Conservation (phyloP, 352 stramenopile genomes). For the Saprolegnia diclina region DNA sequence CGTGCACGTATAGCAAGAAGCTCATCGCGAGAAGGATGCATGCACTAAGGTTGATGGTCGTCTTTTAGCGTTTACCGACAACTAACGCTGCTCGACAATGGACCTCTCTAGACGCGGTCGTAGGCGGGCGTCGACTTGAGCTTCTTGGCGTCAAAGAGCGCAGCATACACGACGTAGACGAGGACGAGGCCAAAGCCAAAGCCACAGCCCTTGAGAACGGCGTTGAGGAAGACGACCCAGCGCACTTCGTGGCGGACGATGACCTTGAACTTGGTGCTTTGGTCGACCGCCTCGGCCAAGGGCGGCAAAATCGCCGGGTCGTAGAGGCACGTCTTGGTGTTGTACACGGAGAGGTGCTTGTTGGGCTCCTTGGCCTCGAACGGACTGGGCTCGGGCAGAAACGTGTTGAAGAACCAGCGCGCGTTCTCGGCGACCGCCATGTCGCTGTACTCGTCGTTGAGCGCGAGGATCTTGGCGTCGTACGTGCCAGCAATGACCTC, state of each 20-base stretch:
- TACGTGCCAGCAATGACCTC: conserved; percentile 58
- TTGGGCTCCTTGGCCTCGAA: conserved; percentile 53
- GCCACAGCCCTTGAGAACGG: conserved; percentile 64
- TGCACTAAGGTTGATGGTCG: no score
- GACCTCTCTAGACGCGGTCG: conserved; percentile 58
- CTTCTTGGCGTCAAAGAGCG: conserved; percentile 42
- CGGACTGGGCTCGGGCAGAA: conserved; percentile 58
- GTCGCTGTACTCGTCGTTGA: conserved; percentile 85
- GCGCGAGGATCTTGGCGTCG: conserved; percentile 69
- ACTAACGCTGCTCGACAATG: background rate
- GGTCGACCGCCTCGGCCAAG: conserved; percentile 53
- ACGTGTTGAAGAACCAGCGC: conserved; percentile 61
- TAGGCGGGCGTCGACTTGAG: conserved; percentile 43
- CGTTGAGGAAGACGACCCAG: conserved; percentile 75
- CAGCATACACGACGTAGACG: conserved; percentile 74
- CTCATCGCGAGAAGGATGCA: no score
- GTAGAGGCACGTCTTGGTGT: conserved; percentile 58
- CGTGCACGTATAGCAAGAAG: no score
- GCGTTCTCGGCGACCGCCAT: conserved; percentile 67
- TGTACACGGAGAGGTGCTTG: conserved; percentile 49
- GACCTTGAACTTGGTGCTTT: conserved; percentile 68
- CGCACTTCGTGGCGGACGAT: conserved; percentile 74
- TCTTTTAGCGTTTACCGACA: no score
- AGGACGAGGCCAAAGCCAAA: conserved; percentile 73
- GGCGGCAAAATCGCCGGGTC: conserved; percentile 64